Conservation (phyloP, 208 protist genomes). For the Crithidia acanthocephali region DNA sequence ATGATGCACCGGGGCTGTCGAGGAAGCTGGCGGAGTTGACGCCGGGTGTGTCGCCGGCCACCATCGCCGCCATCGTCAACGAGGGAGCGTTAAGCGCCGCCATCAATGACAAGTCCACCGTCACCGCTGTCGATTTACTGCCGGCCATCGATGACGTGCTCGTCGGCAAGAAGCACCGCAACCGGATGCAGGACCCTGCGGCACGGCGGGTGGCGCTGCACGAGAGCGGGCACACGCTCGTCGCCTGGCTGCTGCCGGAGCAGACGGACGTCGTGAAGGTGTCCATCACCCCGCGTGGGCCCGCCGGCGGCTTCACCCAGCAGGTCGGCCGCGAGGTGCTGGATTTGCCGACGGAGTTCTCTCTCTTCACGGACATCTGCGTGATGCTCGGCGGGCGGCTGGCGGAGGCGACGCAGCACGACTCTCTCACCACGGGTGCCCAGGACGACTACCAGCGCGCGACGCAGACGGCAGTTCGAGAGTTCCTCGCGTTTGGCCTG, state of each 20-base stretch:
- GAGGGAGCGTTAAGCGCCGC: slow-evolving; percentile 92
- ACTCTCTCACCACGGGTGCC: slow-evolving; percentile 89
- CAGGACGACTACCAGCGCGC: slow-evolving; percentile 94
- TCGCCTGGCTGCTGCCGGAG: slow-evolving; percentile 93
- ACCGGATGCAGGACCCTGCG: slow-evolving; percentile 61
- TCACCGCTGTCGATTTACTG: slow-evolving; percentile 75
- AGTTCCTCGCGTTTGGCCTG: slow-evolving; percentile 88
- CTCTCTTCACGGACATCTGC: slow-evolving; percentile 93
- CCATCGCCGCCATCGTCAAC: slow-evolving; percentile 92
- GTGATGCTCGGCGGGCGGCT: slow-evolving; percentile 95
- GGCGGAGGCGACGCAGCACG: slow-evolving; percentile 94
- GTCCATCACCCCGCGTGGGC: slow-evolving; percentile 95
- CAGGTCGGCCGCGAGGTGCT: slow-evolving; percentile 80
- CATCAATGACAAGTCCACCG: slow-evolving; percentile 90
- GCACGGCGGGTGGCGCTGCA: slow-evolving; percentile 88
- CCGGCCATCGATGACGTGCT: slow-evolving; percentile 89
- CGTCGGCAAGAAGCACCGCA: slow-evolving; percentile 86
- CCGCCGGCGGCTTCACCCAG: slow-evolving; percentile 80
- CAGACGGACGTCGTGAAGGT: slow-evolving; percentile 95
- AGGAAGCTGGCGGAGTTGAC: slow-evolving; percentile 77
- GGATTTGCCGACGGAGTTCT: slow-evolving; percentile 87
- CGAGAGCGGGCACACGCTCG: slow-evolving; percentile 97
- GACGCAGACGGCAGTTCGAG: slow-evolving; percentile 64
- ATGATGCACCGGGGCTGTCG: slow-evolving; percentile 36
- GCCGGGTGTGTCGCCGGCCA: slow-evolving; percentile 91